Percentiles rank a stretch among this genome's conserved stretches.
Evolutionary conservation across 148 eudicot species (phyloP).

Genomic region (Rhododendron henanense): DNA sequence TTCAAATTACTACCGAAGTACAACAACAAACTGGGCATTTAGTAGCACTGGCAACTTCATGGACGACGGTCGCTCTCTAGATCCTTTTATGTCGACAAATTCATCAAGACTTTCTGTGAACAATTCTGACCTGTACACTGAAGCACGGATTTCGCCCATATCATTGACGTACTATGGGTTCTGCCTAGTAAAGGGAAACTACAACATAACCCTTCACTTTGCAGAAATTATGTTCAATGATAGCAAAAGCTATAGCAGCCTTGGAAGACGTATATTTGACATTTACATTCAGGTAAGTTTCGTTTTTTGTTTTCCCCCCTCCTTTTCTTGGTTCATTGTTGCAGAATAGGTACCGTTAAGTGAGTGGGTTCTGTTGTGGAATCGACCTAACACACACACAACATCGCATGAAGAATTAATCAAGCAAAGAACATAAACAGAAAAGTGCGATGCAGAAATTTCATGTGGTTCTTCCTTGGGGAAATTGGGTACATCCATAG

Average conservation of each 20-base stretch:
- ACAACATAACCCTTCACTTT: constrained; percentile 33
- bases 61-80: background rate
- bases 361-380: background rate
- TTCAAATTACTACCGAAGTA: constrained; percentile 3
- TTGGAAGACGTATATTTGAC: too few species aligned
- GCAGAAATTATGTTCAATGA: constrained; percentile 22
- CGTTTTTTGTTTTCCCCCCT: too few species aligned
- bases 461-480: too few species aligned
- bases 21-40: constrained; percentile 16
- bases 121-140: constrained; percentile 10
- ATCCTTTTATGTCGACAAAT: background rate
- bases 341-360: too few species aligned
- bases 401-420: too few species aligned
- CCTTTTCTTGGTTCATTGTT: too few species aligned
- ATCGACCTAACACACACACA: too few species aligned
- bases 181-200: constrained; percentile 28
- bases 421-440: too few species aligned
- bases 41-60: constrained; percentile 35
- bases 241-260: too few species aligned
- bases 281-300: too few species aligned
- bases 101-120: constrained; percentile 3
- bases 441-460: too few species aligned
- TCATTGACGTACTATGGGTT: constrained; percentile 19
- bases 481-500: too few species aligned
- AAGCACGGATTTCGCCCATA: constrained; percentile 25